Evolutionary conservation across 2,329 filamentous ascomycete genomes (phyloP), one percentile per base, ranked within the genome.

Genomic region (Elsinoe ampelina): DNA sequence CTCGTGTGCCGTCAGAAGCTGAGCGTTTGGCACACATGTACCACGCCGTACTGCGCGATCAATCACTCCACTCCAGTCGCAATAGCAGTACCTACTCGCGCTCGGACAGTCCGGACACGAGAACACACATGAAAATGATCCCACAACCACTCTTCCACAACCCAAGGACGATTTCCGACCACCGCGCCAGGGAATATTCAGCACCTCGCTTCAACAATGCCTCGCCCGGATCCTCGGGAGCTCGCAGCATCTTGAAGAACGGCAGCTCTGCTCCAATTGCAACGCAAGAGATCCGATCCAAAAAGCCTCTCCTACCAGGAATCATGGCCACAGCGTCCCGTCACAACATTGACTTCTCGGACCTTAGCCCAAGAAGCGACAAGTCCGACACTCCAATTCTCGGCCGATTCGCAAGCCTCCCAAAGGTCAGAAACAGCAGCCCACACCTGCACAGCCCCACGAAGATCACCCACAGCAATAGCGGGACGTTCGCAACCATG

Each of bases 111-210:
- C 42, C 35, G 19, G 57, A 61, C 13, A 63, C 63, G 11, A 56
- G 59, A 12, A 55, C 58, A 19, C 64, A 67, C 38, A 67, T 67
- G 65, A 68, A 65, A 56, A 61, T 68, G 63, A 59, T 68, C 2
- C 67, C 66, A 3, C 65, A 65, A 51, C 63, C 67, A 35, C 59
- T 68, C 0, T 67, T 68, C 56, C 58, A 60, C 30, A 52, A 52
- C n/a, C 48, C 48, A 8, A 34, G 48, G n/a, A 13, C 17, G 4
- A 52, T 52, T 26, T 52, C 48, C 8, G 48, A 52, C 1, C 48
- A 52, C 11, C 48, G 48, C 34, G 17, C 34, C 1, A 52, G 22
- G n/a, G 15, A 52, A 13, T 39, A 52, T 19, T 36, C 17, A 5
- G 48, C 48, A 13, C 48, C 48, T 36, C 48, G 48, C 6, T 52